Evolutionary conservation across 805 yeast species (phyloP).

Genomic region (Teunomyces lycoperdinae): DNA sequence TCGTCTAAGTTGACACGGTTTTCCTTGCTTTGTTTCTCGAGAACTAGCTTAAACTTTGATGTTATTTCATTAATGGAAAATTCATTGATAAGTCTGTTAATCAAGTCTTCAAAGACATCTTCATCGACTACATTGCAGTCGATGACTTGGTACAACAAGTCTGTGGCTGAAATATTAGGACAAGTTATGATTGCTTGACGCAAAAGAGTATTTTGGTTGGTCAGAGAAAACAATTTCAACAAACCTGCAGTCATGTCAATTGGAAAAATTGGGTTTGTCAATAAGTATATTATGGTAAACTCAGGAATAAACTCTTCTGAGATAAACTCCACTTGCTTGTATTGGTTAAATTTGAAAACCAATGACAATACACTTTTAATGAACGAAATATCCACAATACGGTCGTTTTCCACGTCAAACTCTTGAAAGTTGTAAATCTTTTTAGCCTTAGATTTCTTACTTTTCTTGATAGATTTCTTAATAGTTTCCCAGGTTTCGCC

Average conservation of each 20-base stretch:
- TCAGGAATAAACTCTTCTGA: constrained; percentile 47
- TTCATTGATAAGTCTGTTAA: constrained; percentile 64
- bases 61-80: constrained; percentile 61
- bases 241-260: constrained; percentile 52
- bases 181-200: constrained; percentile 83
- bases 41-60: constrained; percentile 37
- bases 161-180: constrained; percentile 61
- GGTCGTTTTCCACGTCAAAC: constrained; percentile 64
- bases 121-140: constrained; percentile 28
- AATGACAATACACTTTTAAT: constrained; percentile 44
- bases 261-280: constrained; percentile 89
- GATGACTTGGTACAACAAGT: constrained; percentile 60
- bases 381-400: constrained; percentile 59
- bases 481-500: constrained; percentile 23
- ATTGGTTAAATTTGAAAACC: constrained; percentile 29
- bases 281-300: constrained; percentile 61
- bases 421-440: constrained; percentile 32
- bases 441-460: constrained; percentile 9
- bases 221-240: constrained; percentile 43
- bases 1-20: constrained; percentile 35
- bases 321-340: constrained; percentile 21
- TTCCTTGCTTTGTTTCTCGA: constrained; percentile 24
- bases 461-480: constrained; percentile 14
- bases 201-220: constrained; percentile 57
- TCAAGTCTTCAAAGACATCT: constrained; percentile 64